These are phyloP conservation scores for Phytophthora pini DNA, from an alignment of 352 stramenopile genomes.

Conservation along the genomic window DNA sequence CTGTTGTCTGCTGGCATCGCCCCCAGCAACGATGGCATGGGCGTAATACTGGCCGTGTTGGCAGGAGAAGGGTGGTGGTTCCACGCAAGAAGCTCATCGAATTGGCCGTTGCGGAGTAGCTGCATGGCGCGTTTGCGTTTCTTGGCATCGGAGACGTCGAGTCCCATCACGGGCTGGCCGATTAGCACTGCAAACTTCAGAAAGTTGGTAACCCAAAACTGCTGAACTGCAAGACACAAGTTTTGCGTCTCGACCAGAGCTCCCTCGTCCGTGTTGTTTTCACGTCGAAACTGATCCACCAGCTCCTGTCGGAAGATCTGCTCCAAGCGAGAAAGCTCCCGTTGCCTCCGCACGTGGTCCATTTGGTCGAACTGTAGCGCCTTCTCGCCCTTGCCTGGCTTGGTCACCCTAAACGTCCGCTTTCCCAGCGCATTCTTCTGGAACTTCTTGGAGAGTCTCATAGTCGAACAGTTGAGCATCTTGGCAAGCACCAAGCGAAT, in stretches of 20 bases:
- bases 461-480: slow-evolving; percentile 91
- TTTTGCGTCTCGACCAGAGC: slow-evolving; percentile 75
- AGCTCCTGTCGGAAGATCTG: slow-evolving; percentile 84
- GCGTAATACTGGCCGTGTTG: slow-evolving; percentile 47
- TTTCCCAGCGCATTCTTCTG: slow-evolving; percentile 90
- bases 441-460: slow-evolving; percentile 91
- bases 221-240: slow-evolving; percentile 76
- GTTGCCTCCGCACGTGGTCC: slow-evolving; percentile 71
- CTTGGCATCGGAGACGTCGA: slow-evolving; percentile 83
- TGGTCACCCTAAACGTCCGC: slow-evolving; percentile 81
- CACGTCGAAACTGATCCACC: slow-evolving; percentile 79
- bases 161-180: slow-evolving; percentile 71
- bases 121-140: slow-evolving; percentile 84
- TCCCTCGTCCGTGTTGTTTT: slow-evolving; percentile 86
- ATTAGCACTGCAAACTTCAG: slow-evolving; percentile 84
- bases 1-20: slow-evolving; percentile 15
- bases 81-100: slow-evolving; percentile 78
- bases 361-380: slow-evolving; percentile 74
- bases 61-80: slow-evolving; percentile 45
- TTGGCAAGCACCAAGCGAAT: slow-evolving; percentile 85
- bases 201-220: slow-evolving; percentile 89
- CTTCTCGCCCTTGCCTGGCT: slow-evolving; percentile 65
- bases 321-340: slow-evolving; percentile 76
- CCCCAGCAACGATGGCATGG: slow-evolving; percentile 40
- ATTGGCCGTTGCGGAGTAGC: slow-evolving; percentile 80